phyloP scores from a whole-genome alignment of 306 rosid species.

The Vigna reflexopilosa region DNA sequence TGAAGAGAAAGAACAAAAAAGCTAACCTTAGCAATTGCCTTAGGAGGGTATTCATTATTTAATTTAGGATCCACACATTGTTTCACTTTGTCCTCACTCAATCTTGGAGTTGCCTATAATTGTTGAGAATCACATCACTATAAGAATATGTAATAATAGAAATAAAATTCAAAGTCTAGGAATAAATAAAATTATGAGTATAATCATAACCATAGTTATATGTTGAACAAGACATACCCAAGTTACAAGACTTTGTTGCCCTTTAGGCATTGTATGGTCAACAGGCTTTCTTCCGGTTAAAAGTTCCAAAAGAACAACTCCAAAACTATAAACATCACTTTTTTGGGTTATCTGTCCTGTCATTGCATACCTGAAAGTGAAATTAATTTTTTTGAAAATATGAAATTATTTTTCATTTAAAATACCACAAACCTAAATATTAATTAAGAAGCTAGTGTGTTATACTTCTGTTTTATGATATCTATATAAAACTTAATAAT shows the following conservation, averaged over 20 bases:
- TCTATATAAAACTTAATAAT: not conserved
- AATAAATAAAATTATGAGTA: not conserved
- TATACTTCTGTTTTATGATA: not conserved
- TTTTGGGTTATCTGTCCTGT: constrained; percentile 94
- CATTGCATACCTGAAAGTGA: constrained; percentile 81
- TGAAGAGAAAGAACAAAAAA: not conserved
- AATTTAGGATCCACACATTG: constrained; percentile 96
- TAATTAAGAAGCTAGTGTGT: not conserved
- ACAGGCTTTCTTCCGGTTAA: constrained; percentile 95
- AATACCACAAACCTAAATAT: not conserved
- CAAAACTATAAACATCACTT: constrained; percentile 93
- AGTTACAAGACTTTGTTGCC: constrained; percentile 97
- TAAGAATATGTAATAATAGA: not conserved
- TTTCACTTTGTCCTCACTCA: constrained; percentile 96
- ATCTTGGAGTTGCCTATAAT: constrained; percentile 90
- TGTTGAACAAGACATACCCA: constrained; percentile 62
- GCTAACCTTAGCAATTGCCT: constrained; percentile 92
- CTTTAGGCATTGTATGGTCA: constrained; percentile 96
- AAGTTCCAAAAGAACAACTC: constrained; percentile 87
- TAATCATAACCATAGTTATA: not conserved
- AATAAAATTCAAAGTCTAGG: not conserved
- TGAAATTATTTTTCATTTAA: constrained; percentile 3
- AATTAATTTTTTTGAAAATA: constrained; percentile 22
- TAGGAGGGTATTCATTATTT: constrained; percentile 85
- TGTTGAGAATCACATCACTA: constrained; percentile 25